phyloP scores from a whole-genome alignment of 2,329 filamentous ascomycete species.

The Cercospora sp. region DNA sequence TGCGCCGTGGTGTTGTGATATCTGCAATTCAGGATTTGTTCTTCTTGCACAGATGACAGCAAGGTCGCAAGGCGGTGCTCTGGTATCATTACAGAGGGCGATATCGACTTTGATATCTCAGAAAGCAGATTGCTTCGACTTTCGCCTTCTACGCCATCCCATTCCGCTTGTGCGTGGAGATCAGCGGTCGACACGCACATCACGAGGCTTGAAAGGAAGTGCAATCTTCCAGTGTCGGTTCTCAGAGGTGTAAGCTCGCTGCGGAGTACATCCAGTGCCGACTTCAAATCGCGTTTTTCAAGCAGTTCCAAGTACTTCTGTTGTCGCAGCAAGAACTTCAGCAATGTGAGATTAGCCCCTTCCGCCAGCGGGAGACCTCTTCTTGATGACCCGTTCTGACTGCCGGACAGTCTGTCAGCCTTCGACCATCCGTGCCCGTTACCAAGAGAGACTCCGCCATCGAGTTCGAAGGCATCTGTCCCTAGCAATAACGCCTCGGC shows the following conservation, averaged over 20 bases:
- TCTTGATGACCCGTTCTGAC: conserved; percentile 31
- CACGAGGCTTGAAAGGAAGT: conserved; percentile 74
- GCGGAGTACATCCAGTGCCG: conserved; percentile 79
- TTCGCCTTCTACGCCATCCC: conserved; percentile 76
- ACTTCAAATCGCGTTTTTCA: conserved; percentile 70
- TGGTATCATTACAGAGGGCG: conserved; percentile 94
- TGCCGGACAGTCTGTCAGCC: conserved; percentile 27
- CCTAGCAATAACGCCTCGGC: conserved; percentile 80
- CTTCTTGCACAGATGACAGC: conserved; percentile 78
- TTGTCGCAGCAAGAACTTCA: conserved; percentile 85
- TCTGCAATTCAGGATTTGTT: conserved; percentile 78
- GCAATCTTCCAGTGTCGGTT: conserved; percentile 73
- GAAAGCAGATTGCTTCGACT: conserved; percentile 76
- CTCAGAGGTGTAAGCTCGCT: conserved; percentile 84
- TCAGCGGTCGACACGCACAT: conserved; percentile 84
- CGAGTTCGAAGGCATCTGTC: conserved; percentile 42
- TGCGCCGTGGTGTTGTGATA: conserved; percentile 81
- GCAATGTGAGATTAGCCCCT: conserved; percentile 71
- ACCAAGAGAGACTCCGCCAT: conserved; percentile 43
- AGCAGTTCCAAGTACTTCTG: conserved; percentile 94
- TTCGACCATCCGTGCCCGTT: conserved; percentile 34
- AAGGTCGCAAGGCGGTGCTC: conserved; percentile 82
- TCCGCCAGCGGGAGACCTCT: conserved; percentile 70
- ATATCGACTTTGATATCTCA: conserved; percentile 84
- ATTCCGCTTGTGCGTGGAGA: conserved; percentile 72